Percentiles rank a stretch among this genome's conserved stretches.
Conservation (phyloP, 1,284 basidiomycete genomes). For the Naganishia albida region DNA sequence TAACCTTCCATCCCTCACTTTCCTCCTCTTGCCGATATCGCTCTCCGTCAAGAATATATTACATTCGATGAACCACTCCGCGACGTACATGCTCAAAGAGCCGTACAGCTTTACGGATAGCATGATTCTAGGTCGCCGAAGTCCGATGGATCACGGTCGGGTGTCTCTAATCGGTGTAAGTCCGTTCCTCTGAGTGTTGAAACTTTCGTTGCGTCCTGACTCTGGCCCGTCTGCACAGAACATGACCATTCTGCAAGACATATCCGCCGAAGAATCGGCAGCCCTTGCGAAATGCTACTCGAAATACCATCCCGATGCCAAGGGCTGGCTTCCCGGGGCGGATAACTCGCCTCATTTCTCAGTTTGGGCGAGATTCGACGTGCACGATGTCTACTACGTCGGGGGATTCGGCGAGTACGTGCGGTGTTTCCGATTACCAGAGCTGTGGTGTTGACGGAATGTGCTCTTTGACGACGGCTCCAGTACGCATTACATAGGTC, state of each 20-base stretch:
- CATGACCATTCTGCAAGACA: constrained; percentile 41
- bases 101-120: constrained; percentile 51
- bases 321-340: constrained; percentile 47
- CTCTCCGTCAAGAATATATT: constrained; percentile 64
- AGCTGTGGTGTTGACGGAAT: background rate
- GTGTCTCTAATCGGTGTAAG: constrained; percentile 63
- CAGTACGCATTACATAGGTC: constrained; percentile 20
- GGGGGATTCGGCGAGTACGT: constrained; percentile 66
- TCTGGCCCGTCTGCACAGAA: constrained; percentile 41
- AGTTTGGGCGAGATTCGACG: constrained; percentile 49
- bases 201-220: constrained; percentile 2
- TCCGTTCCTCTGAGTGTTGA: constrained; percentile 5
- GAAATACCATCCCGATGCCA: constrained; percentile 49
- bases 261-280: constrained; percentile 33
- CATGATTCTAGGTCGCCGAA: constrained; percentile 50
- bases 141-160: constrained; percentile 50
- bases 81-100: constrained; percentile 58
- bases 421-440: no score
- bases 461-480: background rate
- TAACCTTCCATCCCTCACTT: constrained; percentile 62
- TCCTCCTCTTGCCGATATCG: constrained; percentile 66
- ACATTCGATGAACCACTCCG: constrained; percentile 54
- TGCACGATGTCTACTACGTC: constrained; percentile 64
- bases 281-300: constrained; percentile 43
- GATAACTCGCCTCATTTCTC: constrained; percentile 43